Base-by-base conservation (phyloP, 2,329 filamentous ascomycete species). In the Neonectria ditissima region DNA sequence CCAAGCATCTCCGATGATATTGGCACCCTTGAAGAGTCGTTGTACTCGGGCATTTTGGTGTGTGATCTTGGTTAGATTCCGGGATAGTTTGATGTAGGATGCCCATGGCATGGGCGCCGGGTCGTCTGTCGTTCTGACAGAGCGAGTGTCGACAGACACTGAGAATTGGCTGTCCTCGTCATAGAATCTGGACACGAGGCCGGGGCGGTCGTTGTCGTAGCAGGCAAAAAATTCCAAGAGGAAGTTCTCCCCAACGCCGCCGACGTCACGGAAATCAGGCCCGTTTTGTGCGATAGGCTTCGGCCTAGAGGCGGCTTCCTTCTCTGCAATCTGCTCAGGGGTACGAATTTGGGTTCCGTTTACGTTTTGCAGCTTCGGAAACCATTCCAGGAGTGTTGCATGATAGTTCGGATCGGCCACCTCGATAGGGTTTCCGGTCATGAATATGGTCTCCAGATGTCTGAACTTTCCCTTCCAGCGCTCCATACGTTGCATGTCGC, bases 401-500 rank as follows among this genome's bases (percentile, higher is more conserved):
- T 87, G 85, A 76, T 91, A 92, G 63, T 86, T 84, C 9, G 89
- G 85, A 24, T 84, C 80, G 58, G 84, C 79, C 1, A 80, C 76
- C 68, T 89, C 88, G 63, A 97, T 87, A 0, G 93, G 92, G 70
- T 97, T 97, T 55, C 88, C 90, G 10, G 86, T 85, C 65, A 97
- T 81, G 65, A 97, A 89, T 2, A 99, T 85, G 55, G 94, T 94
- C 74, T 97, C 89, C 11, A 98, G 85, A 60, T 89, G 83, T 55
- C 85, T 88, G 74, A 98, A 94, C 59, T 92, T 93, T 74, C 89
- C 87, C 64, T 90, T 90, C 94, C 94, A 97, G 32, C 84, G 86
- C 55, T 89, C 86, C 50, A 99, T 79, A 10, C 87, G 86, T 60
- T 89, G 87, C 54, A 93, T 79, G 55, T 87, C 88, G 62, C 85